Base-by-base conservation (phyloP, 345 rosid genomes). In the Euphorbia lathyris region DNA sequence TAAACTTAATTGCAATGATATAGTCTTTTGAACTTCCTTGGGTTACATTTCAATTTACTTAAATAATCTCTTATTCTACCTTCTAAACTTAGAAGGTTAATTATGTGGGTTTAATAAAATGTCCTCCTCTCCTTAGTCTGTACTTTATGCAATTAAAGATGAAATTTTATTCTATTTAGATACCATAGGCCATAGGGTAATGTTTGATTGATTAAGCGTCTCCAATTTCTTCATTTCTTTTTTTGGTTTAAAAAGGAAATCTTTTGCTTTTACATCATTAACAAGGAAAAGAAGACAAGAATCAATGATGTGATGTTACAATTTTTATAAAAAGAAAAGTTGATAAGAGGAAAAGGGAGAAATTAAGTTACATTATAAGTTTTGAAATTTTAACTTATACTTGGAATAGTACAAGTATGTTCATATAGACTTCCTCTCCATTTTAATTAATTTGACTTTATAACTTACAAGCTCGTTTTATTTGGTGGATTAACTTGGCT, bases 131-230 rank as follows among this genome's bases (percentile, higher is more conserved):
- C 56, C n/a, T 51, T 51, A 48, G 64, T 64, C 61, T 73, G 29
- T 34, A 4, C 9, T 27, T 42, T 70, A 0, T 32, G n/a, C 16
- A 34, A 40, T 26, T 65, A 43, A 68, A 76, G 43, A 47, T 36
- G 38, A 51, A 63, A 65, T 70, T 67, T 42, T 32, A 32, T 60
- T 36, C 40, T 45, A 7, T 45, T 64, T 23, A 9, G 57, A 65
- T 70, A 30, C 5, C n/a, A n/a, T n/a, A n/a, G n/a, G n/a, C 27
- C 43, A 64, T 50, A 50, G 11, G 50, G 42, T 38, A 11, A 27
- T 42, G 50, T 63, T 68, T 55, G 72, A 73, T 70, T 66, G 32
- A 51, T 52, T 20, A 19, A 30, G 68, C 63, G 58, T 69, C 57
- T 51, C 5, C 10, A 63, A 16, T 32, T 5, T 58, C 29, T 40